phyloP scores from a whole-genome alignment of 2,329 filamentous ascomycete species.

The Microdochium trichocladiopsis region DNA sequence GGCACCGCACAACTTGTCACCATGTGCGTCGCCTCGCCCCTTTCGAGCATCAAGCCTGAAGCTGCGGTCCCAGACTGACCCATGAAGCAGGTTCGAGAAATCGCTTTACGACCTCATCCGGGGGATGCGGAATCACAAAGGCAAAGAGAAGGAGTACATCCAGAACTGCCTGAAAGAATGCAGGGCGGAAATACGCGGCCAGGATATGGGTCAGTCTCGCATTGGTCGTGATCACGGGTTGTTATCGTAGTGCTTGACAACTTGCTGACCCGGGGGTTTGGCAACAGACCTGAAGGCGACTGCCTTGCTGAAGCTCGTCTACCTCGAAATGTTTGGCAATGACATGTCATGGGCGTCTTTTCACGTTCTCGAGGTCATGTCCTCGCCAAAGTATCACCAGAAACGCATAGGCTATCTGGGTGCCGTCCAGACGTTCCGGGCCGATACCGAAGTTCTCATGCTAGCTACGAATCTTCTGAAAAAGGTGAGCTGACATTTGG shows the following conservation, averaged over 20 bases:
- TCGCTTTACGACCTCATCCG: slow-evolving; percentile 98
- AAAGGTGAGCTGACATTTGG: slow-evolving; percentile 50
- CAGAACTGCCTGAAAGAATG: slow-evolving; percentile 93
- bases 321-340: slow-evolving; percentile 97
- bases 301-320: slow-evolving; percentile 89
- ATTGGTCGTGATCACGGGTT: not conserved
- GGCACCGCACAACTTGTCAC: not conserved
- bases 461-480: slow-evolving; percentile 93
- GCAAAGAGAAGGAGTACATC: slow-evolving; percentile 91
- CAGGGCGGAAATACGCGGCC: slow-evolving; percentile 80
- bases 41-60: not conserved
- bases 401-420: slow-evolving; percentile 94
- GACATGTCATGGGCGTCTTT: slow-evolving; percentile 99
- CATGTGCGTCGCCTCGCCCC: not conserved
- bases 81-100: slow-evolving; percentile 83
- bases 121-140: slow-evolving; percentile 91
- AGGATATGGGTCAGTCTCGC: slow-evolving; percentile 73
- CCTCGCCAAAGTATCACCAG: slow-evolving; percentile 86
- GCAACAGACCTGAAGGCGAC: slow-evolving; percentile 83
- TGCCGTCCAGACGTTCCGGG: slow-evolving; percentile 90
- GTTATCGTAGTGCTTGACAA: not conserved
- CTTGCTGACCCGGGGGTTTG: not conserved
- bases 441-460: slow-evolving; percentile 96
- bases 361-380: slow-evolving; percentile 98
- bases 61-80: slow-evolving; percentile 12